Evolutionary conservation across 345 rosid species (phyloP).

Genomic region (Melaleuca quinquenervia): DNA sequence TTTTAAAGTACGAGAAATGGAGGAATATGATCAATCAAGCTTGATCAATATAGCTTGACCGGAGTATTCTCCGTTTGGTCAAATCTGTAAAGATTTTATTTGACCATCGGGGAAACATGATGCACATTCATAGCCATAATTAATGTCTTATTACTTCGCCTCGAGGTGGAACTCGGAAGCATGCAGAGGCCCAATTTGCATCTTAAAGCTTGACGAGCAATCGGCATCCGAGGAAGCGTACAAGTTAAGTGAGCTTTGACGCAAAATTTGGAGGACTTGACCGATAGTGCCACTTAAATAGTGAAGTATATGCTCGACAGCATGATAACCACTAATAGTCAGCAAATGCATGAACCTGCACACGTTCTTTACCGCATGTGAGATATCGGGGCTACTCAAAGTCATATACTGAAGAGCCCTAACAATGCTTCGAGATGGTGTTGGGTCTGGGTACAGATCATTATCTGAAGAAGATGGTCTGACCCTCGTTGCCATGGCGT

Average conservation of each 20-base stretch:
- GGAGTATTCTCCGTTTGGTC: not conserved
- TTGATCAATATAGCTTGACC: not conserved
- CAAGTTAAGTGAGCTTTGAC: not conserved
- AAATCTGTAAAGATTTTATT: not conserved
- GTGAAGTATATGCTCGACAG: not conserved
- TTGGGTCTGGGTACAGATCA: not conserved
- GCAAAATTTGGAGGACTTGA: not conserved
- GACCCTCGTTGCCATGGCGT: not conserved
- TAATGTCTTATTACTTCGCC: not conserved
- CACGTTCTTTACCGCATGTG: not conserved
- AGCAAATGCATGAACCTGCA: not conserved
- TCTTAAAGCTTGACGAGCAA: not conserved
- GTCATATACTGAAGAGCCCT: not conserved
- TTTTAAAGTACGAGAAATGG: not conserved
- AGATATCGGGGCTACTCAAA: not conserved
- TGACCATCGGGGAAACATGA: not conserved
- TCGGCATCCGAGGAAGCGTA: not conserved
- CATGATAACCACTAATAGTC: not conserved
- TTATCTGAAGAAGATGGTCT: not conserved
- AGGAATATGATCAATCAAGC: not conserved
- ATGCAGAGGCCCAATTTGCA: not conserved
- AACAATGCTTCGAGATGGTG: not conserved
- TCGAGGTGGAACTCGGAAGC: not conserved
- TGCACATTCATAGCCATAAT: not conserved
- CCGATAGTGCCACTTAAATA: not conserved